Evolutionary conservation across 495 filamentous ascomycete species (phyloP), one percentile per base, ranked within the genome.

Genomic region (Lophiotrema nucula): DNA sequence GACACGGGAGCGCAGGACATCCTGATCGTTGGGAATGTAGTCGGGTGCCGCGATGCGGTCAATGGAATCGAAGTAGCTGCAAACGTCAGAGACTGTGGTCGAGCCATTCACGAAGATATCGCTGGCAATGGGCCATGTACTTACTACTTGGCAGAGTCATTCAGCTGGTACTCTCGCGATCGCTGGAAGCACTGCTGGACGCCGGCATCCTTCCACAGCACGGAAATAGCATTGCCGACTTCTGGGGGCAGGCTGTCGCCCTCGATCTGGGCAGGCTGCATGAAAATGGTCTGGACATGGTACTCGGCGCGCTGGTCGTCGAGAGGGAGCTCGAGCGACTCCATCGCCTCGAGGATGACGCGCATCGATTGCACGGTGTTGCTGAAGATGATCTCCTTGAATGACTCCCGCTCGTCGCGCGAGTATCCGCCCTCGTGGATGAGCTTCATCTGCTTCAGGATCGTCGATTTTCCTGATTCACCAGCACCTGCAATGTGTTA

Each of bases 361-460:
- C 70, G 70, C 72, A 75, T 74, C 4, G 73, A 72, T 33, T 75
- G 67, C 18, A 75, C 80, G 53, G 96, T 81, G 73, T 97, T 97
- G 53, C 85, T 87, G 73, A 96, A 97, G 58, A 98, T 93, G 67
- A 97, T 90, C 37, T 88, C 87, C 60, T 92, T 88, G 73, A 89
- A 95, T 74, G 96, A 90, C 61, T 92, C 84, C 63, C 92, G 88
- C 72, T 98, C 93, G 62, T 84, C 86, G 63, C 92, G 85, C 39
- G 88, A 89, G 72, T 97, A 97, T 19, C 95, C 93, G 70, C 89
- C 83, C 37, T 90, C 86, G 69, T 98, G 92, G 65, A 98, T 97
- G 72, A 98, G 86, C 68, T 92, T 91, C 93, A 98, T 98, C 79
- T 98, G 93, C 77, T 98, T 98, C 48, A 98, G 81, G 56, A 98